Evolutionary conservation across 768 basidiomycete species (phyloP).

Genomic region (Jaapia argillacea): DNA sequence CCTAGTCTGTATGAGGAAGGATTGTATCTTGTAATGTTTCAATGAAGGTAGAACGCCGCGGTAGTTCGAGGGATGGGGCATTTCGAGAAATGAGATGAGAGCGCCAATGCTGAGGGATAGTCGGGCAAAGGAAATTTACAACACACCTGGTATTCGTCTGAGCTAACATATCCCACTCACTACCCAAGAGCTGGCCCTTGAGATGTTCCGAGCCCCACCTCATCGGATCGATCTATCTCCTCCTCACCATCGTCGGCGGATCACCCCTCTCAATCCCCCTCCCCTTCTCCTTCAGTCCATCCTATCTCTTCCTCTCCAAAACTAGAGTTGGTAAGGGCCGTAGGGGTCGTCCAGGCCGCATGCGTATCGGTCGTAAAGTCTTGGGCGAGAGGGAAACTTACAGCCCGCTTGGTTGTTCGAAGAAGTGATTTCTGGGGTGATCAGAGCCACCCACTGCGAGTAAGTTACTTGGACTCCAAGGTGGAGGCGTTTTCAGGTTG

Average conservation of each 20-base stretch:
- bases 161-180: no score
- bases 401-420: slow-evolving; percentile 39
- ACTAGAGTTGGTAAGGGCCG: slow-evolving; percentile 14
- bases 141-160: no score
- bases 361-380: slow-evolving; percentile 53
- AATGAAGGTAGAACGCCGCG: no score
- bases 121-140: no score
- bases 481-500: slow-evolving; percentile 31
- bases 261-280: slow-evolving; percentile 8
- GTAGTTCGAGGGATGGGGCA: no score
- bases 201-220: no score
- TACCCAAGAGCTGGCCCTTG: no score
- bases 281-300: slow-evolving; percentile 8
- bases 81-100: no score
- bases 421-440: slow-evolving; percentile 51
- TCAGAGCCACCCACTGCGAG: slow-evolving; percentile 53
- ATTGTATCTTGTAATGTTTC: no score
- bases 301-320: slow-evolving; percentile 6
- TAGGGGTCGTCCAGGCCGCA: slow-evolving; percentile 61
- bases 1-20: no score
- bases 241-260: slow-evolving; percentile 27
- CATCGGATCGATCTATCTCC: no score
- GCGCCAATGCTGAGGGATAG: no score
- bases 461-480: slow-evolving; percentile 29
- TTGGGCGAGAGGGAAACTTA: slow-evolving; percentile 56